Evolutionary conservation across 352 stramenopile species (phyloP), one percentile per base, ranked within the genome.

Genomic region (Aphanomyces cochlioides): DNA sequence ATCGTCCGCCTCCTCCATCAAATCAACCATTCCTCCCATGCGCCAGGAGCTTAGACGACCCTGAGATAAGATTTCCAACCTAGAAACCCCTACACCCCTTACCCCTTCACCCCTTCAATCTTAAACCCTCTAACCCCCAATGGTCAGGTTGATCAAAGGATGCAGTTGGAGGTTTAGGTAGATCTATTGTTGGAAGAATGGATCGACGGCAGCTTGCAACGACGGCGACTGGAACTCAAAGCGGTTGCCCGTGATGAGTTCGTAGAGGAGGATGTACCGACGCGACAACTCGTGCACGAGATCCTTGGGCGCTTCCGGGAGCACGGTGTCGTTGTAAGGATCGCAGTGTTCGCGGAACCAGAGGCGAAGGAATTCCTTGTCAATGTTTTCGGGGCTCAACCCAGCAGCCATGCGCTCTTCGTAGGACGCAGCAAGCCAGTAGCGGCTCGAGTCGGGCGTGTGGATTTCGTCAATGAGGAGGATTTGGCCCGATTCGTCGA

Each of bases 301-400:
- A 61, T 99, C 92, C 69, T 85, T 89, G 5, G 97, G 97, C 12
- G 97, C 97, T 37, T 98, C 96, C 1, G 97, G 97, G 45, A 99
- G 76, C 40, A 91, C 84, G 15, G 79, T 83, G 77, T 98, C 95
- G 12, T 98, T 98, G 87, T 99, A 99, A 47, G 97, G 97, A 80
- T 99, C 97, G 79, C 97, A 99, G 79, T 98, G 89, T 39, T 98
- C 83, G 61, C 88, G 85, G 82, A 98, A 99, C 97, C 97, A 99
- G 45, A 98, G 83, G 64, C 97, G 86, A 58, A 99, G 77, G 74
- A 99, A 99, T 81, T 99, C 97, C 86, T 99, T 99, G 81, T 99
- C 97, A 71, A 99, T 99, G 78, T 99, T 99, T 68, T 99, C 96
- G 15, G 97, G 97, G 63, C 98, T 96, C 59, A 92, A 78, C 5